Conservation (phyloP, 257 asterid species). For the Jasminum sambac region DNA sequence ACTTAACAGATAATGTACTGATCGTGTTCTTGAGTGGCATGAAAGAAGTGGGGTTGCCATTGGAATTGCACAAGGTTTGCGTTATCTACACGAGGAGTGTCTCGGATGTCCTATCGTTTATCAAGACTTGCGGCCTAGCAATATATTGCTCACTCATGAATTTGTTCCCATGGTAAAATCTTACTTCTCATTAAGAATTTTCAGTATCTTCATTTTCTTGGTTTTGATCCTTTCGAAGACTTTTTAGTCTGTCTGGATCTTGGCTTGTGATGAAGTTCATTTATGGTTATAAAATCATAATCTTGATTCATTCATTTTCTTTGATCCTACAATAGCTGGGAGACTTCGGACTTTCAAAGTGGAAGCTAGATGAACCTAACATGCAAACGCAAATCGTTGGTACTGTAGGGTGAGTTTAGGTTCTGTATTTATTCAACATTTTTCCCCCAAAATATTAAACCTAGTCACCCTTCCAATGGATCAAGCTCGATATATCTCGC, state of each 20-base stretch:
- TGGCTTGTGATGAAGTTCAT: neutral
- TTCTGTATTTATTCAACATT: neutral
- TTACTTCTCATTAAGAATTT: neutral
- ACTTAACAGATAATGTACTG: conserved; percentile 42
- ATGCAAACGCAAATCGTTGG: conserved; percentile 39
- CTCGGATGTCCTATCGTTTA: conserved; percentile 69
- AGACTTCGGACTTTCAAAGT: conserved; percentile 61
- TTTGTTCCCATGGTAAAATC: conserved; percentile 61
- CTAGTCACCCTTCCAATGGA: neutral
- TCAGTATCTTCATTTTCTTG: neutral
- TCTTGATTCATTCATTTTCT: neutral
- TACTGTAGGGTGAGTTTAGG: conserved; percentile 46
- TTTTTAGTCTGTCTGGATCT: neutral
- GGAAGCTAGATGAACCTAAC: conserved; percentile 38
- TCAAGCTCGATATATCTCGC: conserved; percentile 10
- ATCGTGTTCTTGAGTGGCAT: conserved; percentile 56
- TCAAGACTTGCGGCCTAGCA: conserved; percentile 61
- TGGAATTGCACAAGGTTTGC: conserved; percentile 78
- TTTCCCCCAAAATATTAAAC: neutral
- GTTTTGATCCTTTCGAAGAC: neutral
- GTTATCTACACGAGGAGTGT: conserved; percentile 74
- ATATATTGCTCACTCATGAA: conserved; percentile 57
- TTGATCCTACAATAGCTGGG: conserved; percentile 45
- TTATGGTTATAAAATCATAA: neutral
- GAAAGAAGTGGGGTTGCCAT: conserved; percentile 60